Conservation (phyloP, 768 basidiomycete species). For the Russula lepida region DNA sequence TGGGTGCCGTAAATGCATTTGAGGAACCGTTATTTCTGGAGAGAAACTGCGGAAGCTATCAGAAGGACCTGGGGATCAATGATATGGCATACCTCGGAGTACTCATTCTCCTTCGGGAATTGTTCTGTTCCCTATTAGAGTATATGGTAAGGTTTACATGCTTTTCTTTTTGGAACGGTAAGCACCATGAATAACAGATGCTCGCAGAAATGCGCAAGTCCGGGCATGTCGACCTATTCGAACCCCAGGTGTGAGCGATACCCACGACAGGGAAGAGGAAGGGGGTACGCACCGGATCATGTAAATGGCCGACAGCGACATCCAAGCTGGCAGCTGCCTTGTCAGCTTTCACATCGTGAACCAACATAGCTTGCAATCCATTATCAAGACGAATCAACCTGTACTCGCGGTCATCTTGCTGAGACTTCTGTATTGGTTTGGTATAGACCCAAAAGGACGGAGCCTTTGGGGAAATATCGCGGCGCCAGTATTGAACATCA, state of each 20-base stretch:
- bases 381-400: conserved; percentile 78
- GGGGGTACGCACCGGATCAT: conserved; percentile 66
- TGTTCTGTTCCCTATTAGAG: conserved; percentile 59
- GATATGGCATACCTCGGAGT: conserved; percentile 55
- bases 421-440: conserved; percentile 57
- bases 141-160: neutral
- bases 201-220: conserved; percentile 92
- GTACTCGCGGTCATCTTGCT: conserved; percentile 74
- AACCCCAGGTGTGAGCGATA: neutral
- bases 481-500: conserved; percentile 17
- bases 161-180: neutral
- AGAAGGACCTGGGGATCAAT: neutral
- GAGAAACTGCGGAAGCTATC: conserved; percentile 42
- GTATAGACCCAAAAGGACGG: conserved; percentile 42
- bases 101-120: conserved; percentile 91
- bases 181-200: conserved; percentile 92
- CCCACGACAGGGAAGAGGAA: neutral
- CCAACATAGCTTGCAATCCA: conserved; percentile 76
- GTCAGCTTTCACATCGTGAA: conserved; percentile 81
- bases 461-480: neutral
- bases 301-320: conserved; percentile 89
- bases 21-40: conserved; percentile 78
- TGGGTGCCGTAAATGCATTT: conserved; percentile 89
- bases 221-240: conserved; percentile 74
- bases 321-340: conserved; percentile 93